Evolutionary conservation across 306 rosid species (phyloP).

Genomic region (Citrullus mucosospermus): DNA sequence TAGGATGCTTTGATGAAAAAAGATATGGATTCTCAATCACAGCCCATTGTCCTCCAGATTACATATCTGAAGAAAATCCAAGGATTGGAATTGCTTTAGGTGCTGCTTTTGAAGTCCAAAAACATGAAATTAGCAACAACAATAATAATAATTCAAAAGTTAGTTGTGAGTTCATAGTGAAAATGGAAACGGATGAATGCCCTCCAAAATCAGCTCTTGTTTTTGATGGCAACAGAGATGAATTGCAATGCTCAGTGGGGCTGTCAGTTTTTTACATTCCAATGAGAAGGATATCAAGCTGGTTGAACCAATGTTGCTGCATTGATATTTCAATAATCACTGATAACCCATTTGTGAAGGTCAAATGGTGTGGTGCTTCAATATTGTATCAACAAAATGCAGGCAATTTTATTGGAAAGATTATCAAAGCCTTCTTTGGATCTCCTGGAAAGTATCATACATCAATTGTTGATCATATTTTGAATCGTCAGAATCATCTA

Average conservation of each 20-base stretch:
- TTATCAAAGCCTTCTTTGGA: background rate
- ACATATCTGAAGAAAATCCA: background rate
- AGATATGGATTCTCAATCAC: background rate
- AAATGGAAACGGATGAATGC: background rate
- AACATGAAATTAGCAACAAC: background rate
- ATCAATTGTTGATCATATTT: constrained; percentile 6
- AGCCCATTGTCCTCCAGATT: background rate
- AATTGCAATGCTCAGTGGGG: background rate
- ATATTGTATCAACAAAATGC: constrained; percentile 2
- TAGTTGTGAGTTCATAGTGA: background rate
- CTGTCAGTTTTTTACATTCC: background rate
- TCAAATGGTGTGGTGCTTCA: constrained; percentile 4
- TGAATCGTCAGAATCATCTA: background rate
- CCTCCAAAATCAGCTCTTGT: background rate
- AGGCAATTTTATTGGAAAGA: background rate
- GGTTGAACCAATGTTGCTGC: background rate
- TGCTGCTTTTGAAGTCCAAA: background rate
- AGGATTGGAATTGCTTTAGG: constrained; percentile 14
- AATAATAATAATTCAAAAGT: background rate
- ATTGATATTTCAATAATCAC: background rate
- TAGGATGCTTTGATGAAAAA: background rate
- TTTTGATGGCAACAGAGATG: background rate
- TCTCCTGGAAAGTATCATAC: background rate
- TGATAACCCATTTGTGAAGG: background rate
- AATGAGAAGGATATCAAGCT: background rate